Evolutionary conservation across 2,329 filamentous ascomycete species (phyloP).

Genomic region (Phaeosphaeria sp.): DNA sequence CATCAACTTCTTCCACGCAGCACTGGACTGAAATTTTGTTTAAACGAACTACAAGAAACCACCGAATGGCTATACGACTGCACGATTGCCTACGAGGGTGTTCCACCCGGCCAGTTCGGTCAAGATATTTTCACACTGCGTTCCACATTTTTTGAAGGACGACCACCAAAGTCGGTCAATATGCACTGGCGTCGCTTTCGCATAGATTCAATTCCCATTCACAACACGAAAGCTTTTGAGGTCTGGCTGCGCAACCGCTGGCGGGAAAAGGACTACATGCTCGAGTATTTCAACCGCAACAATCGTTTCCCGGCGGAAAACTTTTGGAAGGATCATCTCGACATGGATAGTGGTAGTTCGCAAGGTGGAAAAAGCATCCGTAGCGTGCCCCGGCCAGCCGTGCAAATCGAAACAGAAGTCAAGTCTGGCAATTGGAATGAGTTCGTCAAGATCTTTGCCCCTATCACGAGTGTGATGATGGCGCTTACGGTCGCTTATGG

Average conservation of each 20-base stretch:
- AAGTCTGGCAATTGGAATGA: constrained; percentile 59
- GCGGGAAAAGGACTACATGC: constrained; percentile 88
- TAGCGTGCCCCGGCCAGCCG: constrained; percentile 45
- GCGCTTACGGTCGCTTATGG: constrained; percentile 54
- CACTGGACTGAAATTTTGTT: constrained; percentile 79
- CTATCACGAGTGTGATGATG: constrained; percentile 58
- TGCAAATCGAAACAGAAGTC: constrained; percentile 56
- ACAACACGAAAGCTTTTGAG: constrained; percentile 77
- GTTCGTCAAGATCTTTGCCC: constrained; percentile 59
- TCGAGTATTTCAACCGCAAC: constrained; percentile 78
- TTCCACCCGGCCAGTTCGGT: constrained; percentile 76
- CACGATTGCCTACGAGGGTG: constrained; percentile 93
- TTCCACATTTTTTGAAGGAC: constrained; percentile 87
- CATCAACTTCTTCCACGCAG: constrained; percentile 80
- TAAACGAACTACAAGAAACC: constrained; percentile 75
- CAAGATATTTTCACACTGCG: constrained; percentile 87
- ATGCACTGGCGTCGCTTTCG: constrained; percentile 93
- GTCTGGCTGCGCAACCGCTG: constrained; percentile 84
- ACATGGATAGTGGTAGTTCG: constrained; percentile 43
- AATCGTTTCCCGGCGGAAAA: constrained; percentile 80
- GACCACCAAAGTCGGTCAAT: constrained; percentile 92
- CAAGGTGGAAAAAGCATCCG: constrained; percentile 43
- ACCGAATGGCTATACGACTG: constrained; percentile 90
- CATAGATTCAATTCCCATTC: constrained; percentile 79
- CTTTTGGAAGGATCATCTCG: constrained; percentile 50